Evolutionary conservation across 495 filamentous ascomycete species (phyloP).

Genomic region (Penicillium silybi): DNA sequence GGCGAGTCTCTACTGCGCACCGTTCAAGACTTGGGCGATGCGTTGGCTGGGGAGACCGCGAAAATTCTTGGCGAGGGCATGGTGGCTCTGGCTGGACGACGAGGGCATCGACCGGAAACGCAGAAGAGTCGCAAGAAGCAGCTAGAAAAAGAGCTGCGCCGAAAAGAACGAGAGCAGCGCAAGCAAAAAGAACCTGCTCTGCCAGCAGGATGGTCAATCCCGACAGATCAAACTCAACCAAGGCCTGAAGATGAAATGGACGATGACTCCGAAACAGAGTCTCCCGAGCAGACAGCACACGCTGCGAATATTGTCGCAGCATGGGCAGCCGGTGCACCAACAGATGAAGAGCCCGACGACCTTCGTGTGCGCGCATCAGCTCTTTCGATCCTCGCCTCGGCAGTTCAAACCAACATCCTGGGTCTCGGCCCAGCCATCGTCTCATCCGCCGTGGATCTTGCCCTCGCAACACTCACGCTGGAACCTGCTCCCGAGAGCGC

Average conservation of each 20-base stretch:
- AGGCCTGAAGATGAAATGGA: constrained; percentile 40
- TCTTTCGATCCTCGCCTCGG: constrained; percentile 63
- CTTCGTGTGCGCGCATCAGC: constrained; percentile 74
- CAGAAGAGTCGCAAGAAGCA: constrained; percentile 51
- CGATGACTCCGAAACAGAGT: constrained; percentile 39
- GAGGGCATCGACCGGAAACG: constrained; percentile 51
- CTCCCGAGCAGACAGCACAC: constrained; percentile 48
- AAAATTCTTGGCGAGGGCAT: constrained; percentile 57
- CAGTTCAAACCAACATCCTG: constrained; percentile 62
- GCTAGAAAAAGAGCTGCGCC: constrained; percentile 41
- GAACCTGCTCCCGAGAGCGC: constrained; percentile 61
- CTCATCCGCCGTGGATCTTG: constrained; percentile 60
- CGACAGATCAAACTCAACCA: constrained; percentile 29
- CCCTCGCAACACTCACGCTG: constrained; percentile 60
- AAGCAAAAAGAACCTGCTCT: constrained; percentile 24
- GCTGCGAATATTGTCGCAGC: constrained; percentile 64
- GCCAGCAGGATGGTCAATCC: constrained; percentile 32
- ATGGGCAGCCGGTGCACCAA: constrained; percentile 64
- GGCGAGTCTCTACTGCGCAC: constrained; percentile 70
- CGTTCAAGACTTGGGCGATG: constrained; percentile 61
- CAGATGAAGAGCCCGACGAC: constrained; percentile 59
- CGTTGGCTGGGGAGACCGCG: constrained; percentile 55
- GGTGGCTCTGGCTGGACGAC: constrained; percentile 62
- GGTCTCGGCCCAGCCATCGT: constrained; percentile 55
- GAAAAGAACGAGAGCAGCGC: constrained; percentile 42